Conservation (phyloP, 305 asterid species). For the Andrographis paniculata region DNA sequence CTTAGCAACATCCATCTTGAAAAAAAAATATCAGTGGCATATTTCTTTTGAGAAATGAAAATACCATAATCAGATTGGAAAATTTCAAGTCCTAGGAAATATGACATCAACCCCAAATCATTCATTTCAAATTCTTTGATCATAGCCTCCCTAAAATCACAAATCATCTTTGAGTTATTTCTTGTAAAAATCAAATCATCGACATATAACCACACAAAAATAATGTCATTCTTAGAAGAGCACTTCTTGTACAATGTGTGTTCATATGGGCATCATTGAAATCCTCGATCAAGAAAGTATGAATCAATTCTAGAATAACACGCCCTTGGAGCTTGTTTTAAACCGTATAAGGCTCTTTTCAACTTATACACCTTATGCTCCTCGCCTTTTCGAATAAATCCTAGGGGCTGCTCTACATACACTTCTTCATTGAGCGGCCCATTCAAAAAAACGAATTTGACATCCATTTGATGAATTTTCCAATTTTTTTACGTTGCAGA, state of each 20-base stretch:
- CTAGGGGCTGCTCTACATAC: neutral
- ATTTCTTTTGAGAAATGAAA: conserved; percentile 1
- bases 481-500: too few relatives aligned
- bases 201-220: neutral
- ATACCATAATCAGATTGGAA: neutral
- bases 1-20: neutral
- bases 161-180: neutral
- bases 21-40: neutral
- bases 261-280: neutral
- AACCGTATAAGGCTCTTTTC: neutral
- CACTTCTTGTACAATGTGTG: neutral
- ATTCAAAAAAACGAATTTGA: neutral
- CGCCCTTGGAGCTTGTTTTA: conserved; percentile 6
- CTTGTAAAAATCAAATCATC: neutral
- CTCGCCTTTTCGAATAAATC: neutral
- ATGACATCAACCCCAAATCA: neutral
- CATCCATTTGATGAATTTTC: conserved; percentile 6
- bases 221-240: neutral
- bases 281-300: neutral
- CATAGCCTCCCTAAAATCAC: neutral
- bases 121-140: conserved; percentile 3
- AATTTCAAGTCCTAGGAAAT: too few relatives aligned
- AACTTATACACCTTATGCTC: neutral
- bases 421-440: neutral
- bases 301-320: neutral